phyloP scores from a whole-genome alignment of 805 yeast genomes.

The Kazachstania taianensis region DNA sequence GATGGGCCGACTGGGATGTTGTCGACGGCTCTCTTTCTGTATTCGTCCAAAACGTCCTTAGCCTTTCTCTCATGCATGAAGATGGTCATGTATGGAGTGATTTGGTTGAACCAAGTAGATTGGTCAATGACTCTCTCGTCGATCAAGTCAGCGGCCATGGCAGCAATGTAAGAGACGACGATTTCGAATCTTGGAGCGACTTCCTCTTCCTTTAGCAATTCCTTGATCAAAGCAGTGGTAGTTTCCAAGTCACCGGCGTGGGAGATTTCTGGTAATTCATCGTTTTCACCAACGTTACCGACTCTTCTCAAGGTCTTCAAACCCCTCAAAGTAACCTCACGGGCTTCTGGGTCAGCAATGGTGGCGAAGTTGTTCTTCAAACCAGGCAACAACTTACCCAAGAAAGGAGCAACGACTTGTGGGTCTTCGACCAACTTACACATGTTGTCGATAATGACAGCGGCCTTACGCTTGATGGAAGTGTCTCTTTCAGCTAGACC shows the following conservation, averaged over 20 bases:
- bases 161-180: conserved; percentile 77
- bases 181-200: conserved; percentile 68
- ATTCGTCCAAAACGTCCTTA: conserved; percentile 81
- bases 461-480: conserved; percentile 98
- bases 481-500: conserved; percentile 99
- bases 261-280: conserved; percentile 90
- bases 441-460: conserved; percentile 99
- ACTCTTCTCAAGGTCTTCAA: conserved; percentile 96
- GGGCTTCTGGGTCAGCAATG: conserved; percentile 99
- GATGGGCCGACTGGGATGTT: conserved; percentile 95
- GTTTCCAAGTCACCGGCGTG: conserved; percentile 95
- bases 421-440: conserved; percentile 99
- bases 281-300: conserved; percentile 90
- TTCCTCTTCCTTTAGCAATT: conserved; percentile 58
- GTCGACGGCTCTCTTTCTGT: conserved; percentile 92
- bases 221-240: conserved; percentile 71
- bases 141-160: conserved; percentile 97
- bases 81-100: conserved; percentile 91
- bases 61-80: conserved; percentile 91
- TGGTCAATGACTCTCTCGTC: conserved; percentile 96
- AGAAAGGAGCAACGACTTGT: conserved; percentile 99
- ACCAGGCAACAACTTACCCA: conserved; percentile 91
- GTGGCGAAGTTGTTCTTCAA: conserved; percentile 86
- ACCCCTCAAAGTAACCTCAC: conserved; percentile 96
- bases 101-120: conserved; percentile 77